These are phyloP conservation scores for Aureobasidium sp. DNA, from an alignment of 2,329 filamentous ascomycete genomes.

Conservation along the genomic window DNA sequence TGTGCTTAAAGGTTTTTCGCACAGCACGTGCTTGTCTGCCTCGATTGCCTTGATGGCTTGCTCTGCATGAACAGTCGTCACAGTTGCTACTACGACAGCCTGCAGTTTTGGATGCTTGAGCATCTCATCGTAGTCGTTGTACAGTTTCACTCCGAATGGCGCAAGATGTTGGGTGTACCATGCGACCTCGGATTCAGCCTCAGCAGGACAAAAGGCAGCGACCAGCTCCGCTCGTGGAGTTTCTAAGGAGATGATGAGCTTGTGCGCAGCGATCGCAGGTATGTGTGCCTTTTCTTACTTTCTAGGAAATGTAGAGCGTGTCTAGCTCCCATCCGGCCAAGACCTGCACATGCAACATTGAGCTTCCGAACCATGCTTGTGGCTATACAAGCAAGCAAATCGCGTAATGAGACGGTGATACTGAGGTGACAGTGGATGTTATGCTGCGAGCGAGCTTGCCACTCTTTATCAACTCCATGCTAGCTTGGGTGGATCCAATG, in stretches of 20 bases:
- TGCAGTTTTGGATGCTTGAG: conserved; percentile 46
- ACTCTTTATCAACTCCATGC: background rate
- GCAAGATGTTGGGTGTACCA: conserved; percentile 45
- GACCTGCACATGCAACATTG: background rate
- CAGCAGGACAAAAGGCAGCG: conserved; percentile 38
- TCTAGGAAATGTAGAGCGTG: background rate
- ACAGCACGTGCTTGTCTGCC: conserved; percentile 48
- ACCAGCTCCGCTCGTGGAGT: conserved; percentile 40
- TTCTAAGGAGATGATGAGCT: background rate
- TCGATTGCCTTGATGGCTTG: conserved; percentile 51
- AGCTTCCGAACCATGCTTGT: background rate
- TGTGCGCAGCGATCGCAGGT: too few species aligned
- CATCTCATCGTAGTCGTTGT: conserved; percentile 50
- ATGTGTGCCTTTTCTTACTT: background rate
- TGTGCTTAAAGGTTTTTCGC: conserved; percentile 52
- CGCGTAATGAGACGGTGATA: background rate
- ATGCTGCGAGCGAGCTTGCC: background rate
- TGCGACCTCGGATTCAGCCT: conserved; percentile 29
- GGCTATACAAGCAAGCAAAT: background rate
- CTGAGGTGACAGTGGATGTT: background rate
- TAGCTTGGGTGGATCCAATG: background rate
- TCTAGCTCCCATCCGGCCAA: background rate
- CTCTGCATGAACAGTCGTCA: conserved; percentile 48
- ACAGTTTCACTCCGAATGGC: conserved; percentile 45
- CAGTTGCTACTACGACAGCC: conserved; percentile 48